Conservation (phyloP, 2,329 filamentous ascomycete species). For the Ascocoryne sarcoides region DNA sequence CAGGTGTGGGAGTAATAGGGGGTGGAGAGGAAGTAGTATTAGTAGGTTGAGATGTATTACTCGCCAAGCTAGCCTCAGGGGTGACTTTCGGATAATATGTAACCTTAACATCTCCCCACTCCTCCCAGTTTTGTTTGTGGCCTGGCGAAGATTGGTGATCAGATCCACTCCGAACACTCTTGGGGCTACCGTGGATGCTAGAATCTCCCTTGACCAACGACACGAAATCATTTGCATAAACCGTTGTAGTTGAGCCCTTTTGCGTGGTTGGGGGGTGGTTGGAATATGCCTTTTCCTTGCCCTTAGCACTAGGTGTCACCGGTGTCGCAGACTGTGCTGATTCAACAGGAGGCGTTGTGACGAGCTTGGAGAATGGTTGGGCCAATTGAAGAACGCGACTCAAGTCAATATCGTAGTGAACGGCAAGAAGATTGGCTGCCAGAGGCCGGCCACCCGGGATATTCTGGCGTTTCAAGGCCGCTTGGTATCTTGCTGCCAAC, state of each 20-base stretch:
- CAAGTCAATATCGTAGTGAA: constrained; percentile 73
- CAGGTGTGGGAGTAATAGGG: constrained; percentile 28
- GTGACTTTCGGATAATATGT: constrained; percentile 56
- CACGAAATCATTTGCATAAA: constrained; percentile 78
- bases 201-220: constrained; percentile 56
- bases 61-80: constrained; percentile 24
- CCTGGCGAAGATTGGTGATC: constrained; percentile 14
- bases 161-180: constrained; percentile 23
- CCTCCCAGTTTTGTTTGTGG: constrained; percentile 50
- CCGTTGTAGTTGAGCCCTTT: constrained; percentile 38
- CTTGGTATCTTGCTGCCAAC: constrained; percentile 86
- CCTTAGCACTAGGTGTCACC: constrained; percentile 52
- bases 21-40: constrained; percentile 26
- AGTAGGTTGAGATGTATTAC: constrained; percentile 16
- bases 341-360: constrained; percentile 37
- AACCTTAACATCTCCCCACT: constrained; percentile 74
- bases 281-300: constrained; percentile 59
- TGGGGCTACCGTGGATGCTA: constrained; percentile 27
- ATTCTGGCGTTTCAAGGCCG: constrained; percentile 68
- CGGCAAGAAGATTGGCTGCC: constrained; percentile 65
- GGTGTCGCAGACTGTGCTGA: constrained; percentile 43
- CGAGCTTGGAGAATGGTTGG: constrained; percentile 69
- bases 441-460: constrained; percentile 56
- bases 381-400: constrained; percentile 81
- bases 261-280: constrained; percentile 34